Evolutionary conservation across 148 eudicot species (phyloP), one percentile per base, ranked within the genome.

Genomic region (Chenopodium quinoa): DNA sequence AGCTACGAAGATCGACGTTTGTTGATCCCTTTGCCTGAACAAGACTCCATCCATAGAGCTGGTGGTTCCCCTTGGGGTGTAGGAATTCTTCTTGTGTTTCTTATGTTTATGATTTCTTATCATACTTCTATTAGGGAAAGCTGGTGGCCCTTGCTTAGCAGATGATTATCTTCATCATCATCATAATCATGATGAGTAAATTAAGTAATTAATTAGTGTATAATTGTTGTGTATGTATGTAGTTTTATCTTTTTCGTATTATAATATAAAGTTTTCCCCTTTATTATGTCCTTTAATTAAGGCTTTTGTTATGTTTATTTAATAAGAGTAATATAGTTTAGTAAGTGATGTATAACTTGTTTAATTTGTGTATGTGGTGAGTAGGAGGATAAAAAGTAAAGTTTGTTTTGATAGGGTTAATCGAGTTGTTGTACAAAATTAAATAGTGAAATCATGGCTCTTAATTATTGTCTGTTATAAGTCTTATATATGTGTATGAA

Each of bases 41-140:
- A 75, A 74, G 92, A 91, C 22, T 81, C 90, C 0, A 76, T 90
- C 16, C 93, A 91, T 76, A 74, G 91, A 22, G 91, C 88, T 2
- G 95, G 97, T 47, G 94, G 93, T 9, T 91, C 97, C 9, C 95
- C 97, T 0, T 84, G 91, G 87, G 95, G 95, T 14, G 89, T 93
- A 9, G 93, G 86, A 1, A 58, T 89, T 34, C 40, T 93, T 37
- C 90, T 93, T 2, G 71, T 91, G 29, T 88, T 93, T 52, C 94
- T 93, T 20, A 66, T 91, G 62, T 87, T 81, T 75, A 90, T 91
- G 93, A 83, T 93, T 75, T 90, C 91, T 83, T 86, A 87, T 77
- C 97, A 90, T 68, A 75, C 91, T 85, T 88, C 91, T 76, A 70
- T 86, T 34, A 89, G 83, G 48, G 97, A 90, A 76, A 82, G 86